phyloP scores from a whole-genome alignment of 1,139 yeast species.

The Protomyces gravidus region DNA sequence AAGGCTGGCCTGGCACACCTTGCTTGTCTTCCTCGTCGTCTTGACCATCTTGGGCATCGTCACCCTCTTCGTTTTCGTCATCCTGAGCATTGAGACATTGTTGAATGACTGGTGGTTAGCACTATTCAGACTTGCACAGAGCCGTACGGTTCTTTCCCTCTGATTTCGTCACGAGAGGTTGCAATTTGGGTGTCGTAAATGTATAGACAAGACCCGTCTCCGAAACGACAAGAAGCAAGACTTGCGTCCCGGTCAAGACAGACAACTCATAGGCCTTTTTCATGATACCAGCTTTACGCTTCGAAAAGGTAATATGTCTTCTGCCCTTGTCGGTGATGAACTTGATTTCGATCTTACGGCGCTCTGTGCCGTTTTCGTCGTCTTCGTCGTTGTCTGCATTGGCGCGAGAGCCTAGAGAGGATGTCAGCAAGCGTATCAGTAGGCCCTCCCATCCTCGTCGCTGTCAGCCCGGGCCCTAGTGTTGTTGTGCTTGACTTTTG shows the following conservation, averaged over 20 bases:
- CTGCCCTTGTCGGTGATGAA: conserved; percentile 95
- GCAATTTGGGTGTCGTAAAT: conserved; percentile 96
- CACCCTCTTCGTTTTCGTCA: conserved; percentile 35
- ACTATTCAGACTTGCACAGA: neutral
- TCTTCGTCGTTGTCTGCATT: conserved; percentile 29
- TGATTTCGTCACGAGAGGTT: conserved; percentile 92
- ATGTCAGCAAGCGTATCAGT: neutral
- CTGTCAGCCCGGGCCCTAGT: no score
- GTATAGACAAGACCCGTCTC: conserved; percentile 98
- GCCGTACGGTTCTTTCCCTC: conserved; percentile 73
- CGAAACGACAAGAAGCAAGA: conserved; percentile 82
- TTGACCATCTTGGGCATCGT: conserved; percentile 29
- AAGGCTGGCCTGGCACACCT: conserved; percentile 28
- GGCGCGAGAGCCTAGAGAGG: neutral
- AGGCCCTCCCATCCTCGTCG: neutral
- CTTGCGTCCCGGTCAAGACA: conserved; percentile 95
- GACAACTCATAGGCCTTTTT: conserved; percentile 93
- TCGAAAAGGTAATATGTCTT: conserved; percentile 94
- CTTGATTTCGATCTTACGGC: conserved; percentile 95
- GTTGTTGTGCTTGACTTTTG: no score
- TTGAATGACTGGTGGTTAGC: conserved; percentile 55
- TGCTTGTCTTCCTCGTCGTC: conserved; percentile 33
- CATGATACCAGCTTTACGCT: conserved; percentile 98
- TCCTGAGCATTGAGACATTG: conserved; percentile 96
- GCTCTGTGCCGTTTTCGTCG: conserved; percentile 53